These are phyloP conservation scores for Termitomyces sp. DNA, from an alignment of 768 basidiomycete species.

Conservation along the genomic window DNA sequence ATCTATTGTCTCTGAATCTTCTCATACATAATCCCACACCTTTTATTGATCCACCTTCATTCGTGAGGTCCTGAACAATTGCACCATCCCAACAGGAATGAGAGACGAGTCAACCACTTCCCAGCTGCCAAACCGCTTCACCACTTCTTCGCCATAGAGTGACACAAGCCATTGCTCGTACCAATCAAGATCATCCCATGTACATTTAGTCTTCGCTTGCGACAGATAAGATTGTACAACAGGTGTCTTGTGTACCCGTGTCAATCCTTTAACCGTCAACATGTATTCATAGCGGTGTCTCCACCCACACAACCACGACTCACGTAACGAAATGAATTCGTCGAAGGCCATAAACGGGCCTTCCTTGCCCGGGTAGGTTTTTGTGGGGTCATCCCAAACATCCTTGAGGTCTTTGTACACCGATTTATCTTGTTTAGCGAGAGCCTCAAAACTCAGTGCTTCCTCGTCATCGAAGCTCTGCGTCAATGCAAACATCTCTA, in stretches of 20 bases:
- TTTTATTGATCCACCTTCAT: conserved; percentile 26
- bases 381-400: background rate
- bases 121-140: conserved; percentile 33
- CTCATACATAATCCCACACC: background rate
- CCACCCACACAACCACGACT: conserved; percentile 13
- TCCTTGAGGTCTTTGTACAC: conserved; percentile 12
- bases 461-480: background rate
- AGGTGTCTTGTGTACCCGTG: conserved; percentile 2
- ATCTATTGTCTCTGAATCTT: background rate
- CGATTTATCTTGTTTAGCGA: conserved; percentile 20
- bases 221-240: conserved; percentile 1
- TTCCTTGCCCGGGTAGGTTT: background rate
- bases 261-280: background rate
- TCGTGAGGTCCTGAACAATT: conserved; percentile 30
- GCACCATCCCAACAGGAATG: conserved; percentile 38
- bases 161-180: conserved; percentile 33
- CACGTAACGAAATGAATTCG: conserved; percentile 10
- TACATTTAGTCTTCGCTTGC: background rate
- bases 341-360: conserved; percentile 12
- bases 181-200: conserved; percentile 17
- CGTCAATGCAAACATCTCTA: conserved; percentile 29
- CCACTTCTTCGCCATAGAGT: conserved; percentile 33
- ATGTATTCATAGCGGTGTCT: conserved; percentile 4
- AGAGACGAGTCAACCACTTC: conserved; percentile 33
- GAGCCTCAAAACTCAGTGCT: conserved; percentile 13